These are phyloP conservation scores for Hypoxylon sp. DNA, from an alignment of 2,329 filamentous ascomycete species.

Conservation along the genomic window DNA sequence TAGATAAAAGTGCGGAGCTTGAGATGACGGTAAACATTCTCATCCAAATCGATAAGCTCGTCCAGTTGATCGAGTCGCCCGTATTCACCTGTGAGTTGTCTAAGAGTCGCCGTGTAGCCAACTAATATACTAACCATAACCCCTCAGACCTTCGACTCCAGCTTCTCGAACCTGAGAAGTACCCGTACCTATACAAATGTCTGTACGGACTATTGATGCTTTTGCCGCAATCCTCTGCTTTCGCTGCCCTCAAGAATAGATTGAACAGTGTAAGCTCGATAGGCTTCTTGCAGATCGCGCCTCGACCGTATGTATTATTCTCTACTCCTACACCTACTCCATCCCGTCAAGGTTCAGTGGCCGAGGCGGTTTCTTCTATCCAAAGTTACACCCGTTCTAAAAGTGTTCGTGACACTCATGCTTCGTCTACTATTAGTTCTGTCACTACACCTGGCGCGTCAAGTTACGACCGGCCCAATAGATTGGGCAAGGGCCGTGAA, in stretches of 20 bases:
- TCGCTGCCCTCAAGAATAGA: slow-evolving; percentile 95
- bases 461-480: slow-evolving; percentile 78
- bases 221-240: slow-evolving; percentile 96
- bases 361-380: slow-evolving; percentile 51
- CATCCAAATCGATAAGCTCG: slow-evolving; percentile 98
- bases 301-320: slow-evolving; percentile 74
- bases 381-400: slow-evolving; percentile 49
- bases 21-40: slow-evolving; percentile 99
- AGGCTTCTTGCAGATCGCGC: slow-evolving; percentile 89
- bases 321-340: slow-evolving; percentile 48
- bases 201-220: slow-evolving; percentile 98
- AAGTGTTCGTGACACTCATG: slow-evolving; percentile 56
- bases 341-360: slow-evolving; percentile 53
- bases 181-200: slow-evolving; percentile 96
- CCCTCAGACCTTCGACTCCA: slow-evolving; percentile 89
- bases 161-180: slow-evolving; percentile 93
- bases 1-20: slow-evolving; percentile 80
- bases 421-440: slow-evolving; percentile 56
- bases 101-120: neutral
- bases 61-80: slow-evolving; percentile 95
- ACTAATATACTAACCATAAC: slow-evolving; percentile 36
- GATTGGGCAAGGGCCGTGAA: slow-evolving; percentile 80
- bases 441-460: slow-evolving; percentile 64
- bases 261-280: slow-evolving; percentile 98
- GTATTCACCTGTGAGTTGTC: slow-evolving; percentile 92